Conservation (phyloP, 2,329 filamentous ascomycete species). For the Bertia moriformis region DNA sequence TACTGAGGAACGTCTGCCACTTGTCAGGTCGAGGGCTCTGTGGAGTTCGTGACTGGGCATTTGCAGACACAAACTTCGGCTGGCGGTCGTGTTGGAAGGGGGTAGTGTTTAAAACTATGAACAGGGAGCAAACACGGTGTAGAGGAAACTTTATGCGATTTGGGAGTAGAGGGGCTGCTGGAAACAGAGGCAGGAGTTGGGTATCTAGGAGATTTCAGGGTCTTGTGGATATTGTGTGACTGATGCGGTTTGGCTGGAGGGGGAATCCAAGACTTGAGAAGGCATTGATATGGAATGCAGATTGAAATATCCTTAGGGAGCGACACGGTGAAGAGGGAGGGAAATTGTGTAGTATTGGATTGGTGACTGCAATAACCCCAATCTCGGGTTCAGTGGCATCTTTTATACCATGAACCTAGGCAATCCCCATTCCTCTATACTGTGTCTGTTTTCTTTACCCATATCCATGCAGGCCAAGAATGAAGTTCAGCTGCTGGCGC, state of each 20-base stretch:
- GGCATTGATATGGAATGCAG: too few relatives aligned
- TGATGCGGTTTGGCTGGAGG: neutral
- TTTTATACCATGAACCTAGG: too few relatives aligned
- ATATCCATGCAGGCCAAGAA: constrained; percentile 2
- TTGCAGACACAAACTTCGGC: neutral
- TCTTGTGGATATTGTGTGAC: neutral
- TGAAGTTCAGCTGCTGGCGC: constrained; percentile 3
- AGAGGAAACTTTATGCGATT: neutral
- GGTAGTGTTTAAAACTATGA: too few relatives aligned
- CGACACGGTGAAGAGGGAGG: too few relatives aligned
- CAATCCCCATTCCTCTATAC: too few relatives aligned
- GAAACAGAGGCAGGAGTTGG: too few relatives aligned
- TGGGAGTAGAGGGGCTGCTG: too few relatives aligned
- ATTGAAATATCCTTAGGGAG: neutral
- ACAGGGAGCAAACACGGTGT: neutral
- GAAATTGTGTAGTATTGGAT: too few relatives aligned
- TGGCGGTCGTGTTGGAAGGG: neutral
- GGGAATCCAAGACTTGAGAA: too few relatives aligned
- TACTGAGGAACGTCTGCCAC: neutral
- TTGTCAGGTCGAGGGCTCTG: neutral
- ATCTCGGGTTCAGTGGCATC: too few relatives aligned
- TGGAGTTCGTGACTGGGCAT: neutral
- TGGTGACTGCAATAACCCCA: too few relatives aligned
- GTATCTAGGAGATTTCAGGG: neutral
- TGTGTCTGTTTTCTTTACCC: neutral